Evolutionary conservation across 2,329 filamentous ascomycete genomes (phyloP).

Genomic region (Scleromitrula shiraiana): DNA sequence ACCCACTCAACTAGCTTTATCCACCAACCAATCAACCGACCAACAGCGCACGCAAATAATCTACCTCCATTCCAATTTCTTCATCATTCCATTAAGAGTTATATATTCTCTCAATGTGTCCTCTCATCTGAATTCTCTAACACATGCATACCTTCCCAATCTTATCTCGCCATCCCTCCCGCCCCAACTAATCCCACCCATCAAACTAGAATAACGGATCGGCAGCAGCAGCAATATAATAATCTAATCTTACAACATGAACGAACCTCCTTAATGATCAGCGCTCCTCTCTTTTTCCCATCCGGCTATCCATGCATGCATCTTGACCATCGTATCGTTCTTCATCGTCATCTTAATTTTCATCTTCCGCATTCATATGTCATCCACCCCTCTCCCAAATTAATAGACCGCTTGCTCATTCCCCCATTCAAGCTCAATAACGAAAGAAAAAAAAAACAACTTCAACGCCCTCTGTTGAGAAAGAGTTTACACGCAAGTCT

Average conservation of each 20-base stretch:
- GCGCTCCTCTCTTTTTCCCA: too few relatives aligned
- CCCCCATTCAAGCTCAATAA: neutral
- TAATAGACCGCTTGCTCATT: too few relatives aligned
- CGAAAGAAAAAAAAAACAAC: conserved; percentile 9
- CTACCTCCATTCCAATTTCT: too few relatives aligned
- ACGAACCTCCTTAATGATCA: neutral
- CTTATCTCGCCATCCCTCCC: too few relatives aligned
- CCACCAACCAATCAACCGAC: too few relatives aligned
- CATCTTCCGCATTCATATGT: neutral
- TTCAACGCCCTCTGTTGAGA: conserved; percentile 23
- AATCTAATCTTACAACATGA: neutral
- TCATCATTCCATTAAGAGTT: too few relatives aligned
- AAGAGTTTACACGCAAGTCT: conserved; percentile 28
- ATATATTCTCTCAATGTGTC: too few relatives aligned
- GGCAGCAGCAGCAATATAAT: neutral
- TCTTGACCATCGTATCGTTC: neutral
- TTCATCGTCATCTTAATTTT: neutral
- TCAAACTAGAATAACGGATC: neutral
- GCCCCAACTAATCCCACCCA: neutral
- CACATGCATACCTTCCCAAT: too few relatives aligned
- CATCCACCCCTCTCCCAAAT: neutral
- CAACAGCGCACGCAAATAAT: too few relatives aligned
- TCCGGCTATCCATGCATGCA: too few relatives aligned
- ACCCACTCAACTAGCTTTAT: too few relatives aligned
- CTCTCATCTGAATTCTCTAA: too few relatives aligned